These are phyloP conservation scores for Lithospermum erythrorhizon DNA, from an alignment of 257 asterid genomes.

Conservation along the genomic window DNA sequence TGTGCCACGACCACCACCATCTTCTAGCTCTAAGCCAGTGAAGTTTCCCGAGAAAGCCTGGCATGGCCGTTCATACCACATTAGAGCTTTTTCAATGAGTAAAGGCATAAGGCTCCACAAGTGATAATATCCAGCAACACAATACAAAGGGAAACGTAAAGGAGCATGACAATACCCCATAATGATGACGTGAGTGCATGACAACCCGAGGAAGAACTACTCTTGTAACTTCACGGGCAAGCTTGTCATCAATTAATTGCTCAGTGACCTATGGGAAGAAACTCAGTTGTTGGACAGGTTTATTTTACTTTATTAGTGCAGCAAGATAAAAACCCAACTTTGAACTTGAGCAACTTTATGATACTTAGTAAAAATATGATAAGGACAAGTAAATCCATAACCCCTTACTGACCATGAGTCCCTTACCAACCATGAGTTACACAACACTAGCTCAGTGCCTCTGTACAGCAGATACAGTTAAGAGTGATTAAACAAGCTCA, in stretches of 20 bases:
- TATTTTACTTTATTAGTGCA: not conserved
- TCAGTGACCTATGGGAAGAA: constrained; percentile 52
- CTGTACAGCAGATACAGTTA: no score
- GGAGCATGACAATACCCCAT: constrained; percentile 43
- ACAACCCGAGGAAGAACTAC: constrained; percentile 92
- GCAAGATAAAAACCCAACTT: no score
- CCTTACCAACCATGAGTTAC: no score
- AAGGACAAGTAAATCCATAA: no score
- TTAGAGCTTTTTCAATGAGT: constrained; percentile 3
- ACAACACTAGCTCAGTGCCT: no score
- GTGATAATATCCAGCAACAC: not conserved
- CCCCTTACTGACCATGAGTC: no score
- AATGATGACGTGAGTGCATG: constrained; percentile 88
- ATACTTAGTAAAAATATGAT: no score
- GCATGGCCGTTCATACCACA: constrained; percentile 16
- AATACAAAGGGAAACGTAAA: constrained; percentile 3
- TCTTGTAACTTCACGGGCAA: constrained; percentile 69
- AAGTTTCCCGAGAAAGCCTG: constrained; percentile 90
- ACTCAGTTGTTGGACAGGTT: not conserved
- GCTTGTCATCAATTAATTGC: constrained; percentile 70
- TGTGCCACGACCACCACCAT: constrained; percentile 98
- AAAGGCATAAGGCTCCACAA: not conserved
- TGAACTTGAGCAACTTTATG: no score
- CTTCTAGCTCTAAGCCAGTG: constrained; percentile 96
- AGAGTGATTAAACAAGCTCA: no score